These are phyloP conservation scores for Pseudogymnoascus sp. DNA, from an alignment of 2,329 filamentous ascomycete genomes.

Conservation along the genomic window DNA sequence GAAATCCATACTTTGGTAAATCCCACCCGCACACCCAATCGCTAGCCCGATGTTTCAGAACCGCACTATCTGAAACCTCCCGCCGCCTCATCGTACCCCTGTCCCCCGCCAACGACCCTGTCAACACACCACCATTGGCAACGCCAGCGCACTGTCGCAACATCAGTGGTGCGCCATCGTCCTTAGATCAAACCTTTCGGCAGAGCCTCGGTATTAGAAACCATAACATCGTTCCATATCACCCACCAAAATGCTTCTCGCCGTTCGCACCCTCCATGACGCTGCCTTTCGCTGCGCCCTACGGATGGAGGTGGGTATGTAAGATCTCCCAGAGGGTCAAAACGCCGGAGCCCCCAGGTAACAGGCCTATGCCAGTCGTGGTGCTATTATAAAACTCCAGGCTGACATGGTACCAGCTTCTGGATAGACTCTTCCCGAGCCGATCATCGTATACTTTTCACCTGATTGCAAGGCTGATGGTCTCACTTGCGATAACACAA, in stretches of 20 bases:
- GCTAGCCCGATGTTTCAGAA: background rate
- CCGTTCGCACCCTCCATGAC: background rate
- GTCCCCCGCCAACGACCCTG: background rate
- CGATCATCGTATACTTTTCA: background rate
- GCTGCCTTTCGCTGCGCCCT: background rate
- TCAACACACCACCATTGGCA: background rate
- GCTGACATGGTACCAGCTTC: background rate
- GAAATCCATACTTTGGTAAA: background rate
- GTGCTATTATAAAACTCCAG: conserved; percentile 3
- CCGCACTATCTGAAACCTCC: background rate
- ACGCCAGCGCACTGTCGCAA: background rate
- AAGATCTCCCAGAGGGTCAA: background rate
- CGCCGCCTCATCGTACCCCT: background rate
- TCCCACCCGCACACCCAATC: background rate
- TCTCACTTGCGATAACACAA: background rate
- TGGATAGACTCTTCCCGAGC: background rate
- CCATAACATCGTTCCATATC: background rate
- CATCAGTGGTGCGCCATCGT: background rate
- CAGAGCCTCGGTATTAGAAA: background rate
- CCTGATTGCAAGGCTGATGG: background rate
- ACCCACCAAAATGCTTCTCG: background rate
- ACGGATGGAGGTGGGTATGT: background rate
- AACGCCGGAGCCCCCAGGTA: background rate
- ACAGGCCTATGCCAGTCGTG: background rate
- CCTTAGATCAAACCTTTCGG: background rate